A percentile compares a stretch with the other conserved stretches of the same genome.
phyloP scores from a whole-genome alignment of 257 asterid genomes.

The Fraxinus anomala region DNA sequence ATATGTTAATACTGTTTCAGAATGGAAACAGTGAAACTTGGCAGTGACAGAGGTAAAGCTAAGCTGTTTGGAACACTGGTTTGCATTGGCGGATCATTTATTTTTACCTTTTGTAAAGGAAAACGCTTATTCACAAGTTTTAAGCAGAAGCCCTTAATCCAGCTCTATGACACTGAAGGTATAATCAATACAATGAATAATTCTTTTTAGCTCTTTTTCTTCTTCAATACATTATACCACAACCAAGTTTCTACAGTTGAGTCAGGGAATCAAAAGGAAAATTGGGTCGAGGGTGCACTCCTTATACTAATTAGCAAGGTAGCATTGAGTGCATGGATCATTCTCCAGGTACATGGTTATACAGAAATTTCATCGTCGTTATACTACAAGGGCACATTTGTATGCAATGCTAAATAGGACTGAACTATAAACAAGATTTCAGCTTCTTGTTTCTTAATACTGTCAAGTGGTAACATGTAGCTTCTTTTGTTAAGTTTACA shows the following conservation, averaged over 20 bases:
- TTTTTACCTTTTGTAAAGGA: slow-evolving; percentile 35
- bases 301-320: slow-evolving; percentile 18
- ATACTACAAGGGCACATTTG: no score
- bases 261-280: neutral
- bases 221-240: neutral
- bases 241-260: neutral
- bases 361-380: neutral
- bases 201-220: neutral
- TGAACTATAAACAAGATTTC: neutral
- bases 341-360: slow-evolving; percentile 18
- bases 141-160: slow-evolving; percentile 8
- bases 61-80: slow-evolving; percentile 27
- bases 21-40: slow-evolving; percentile 23
- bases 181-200: neutral
- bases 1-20: neutral
- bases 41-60: slow-evolving; percentile 20
- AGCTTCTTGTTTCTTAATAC: neutral
- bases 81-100: slow-evolving; percentile 27
- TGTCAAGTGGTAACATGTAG: neutral
- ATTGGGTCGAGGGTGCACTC: slow-evolving; percentile 26
- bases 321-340: slow-evolving; percentile 30
- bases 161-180: neutral
- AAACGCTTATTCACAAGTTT: slow-evolving; percentile 3
- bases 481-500: neutral
- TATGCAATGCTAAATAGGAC: no score